These are phyloP conservation scores for Globisporangium heterothallicum DNA, from an alignment of 352 stramenopile species.

Conservation along the genomic window DNA sequence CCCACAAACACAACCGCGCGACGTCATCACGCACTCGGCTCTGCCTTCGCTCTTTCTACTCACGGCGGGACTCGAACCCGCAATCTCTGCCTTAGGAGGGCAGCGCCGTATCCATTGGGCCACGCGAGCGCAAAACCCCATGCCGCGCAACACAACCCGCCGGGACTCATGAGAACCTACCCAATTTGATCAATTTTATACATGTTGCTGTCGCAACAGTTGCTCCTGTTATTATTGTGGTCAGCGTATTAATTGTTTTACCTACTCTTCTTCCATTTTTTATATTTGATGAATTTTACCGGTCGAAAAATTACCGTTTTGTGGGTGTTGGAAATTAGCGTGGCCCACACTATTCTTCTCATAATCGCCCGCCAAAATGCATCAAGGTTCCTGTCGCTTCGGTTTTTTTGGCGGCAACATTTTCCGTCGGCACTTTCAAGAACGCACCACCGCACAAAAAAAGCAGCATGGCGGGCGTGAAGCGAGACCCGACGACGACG, in stretches of 20 bases:
- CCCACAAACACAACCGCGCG: no score
- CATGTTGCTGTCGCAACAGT: no score
- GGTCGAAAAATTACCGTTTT: neutral
- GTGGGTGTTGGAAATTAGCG: neutral
- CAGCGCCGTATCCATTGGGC: constrained; percentile 70
- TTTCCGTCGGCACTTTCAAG: neutral
- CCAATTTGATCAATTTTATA: no score
- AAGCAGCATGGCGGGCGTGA: constrained; percentile 24
- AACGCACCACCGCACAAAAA: neutral
- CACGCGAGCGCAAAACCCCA: constrained; percentile 31
- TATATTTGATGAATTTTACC: no score
- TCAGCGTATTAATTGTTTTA: no score
- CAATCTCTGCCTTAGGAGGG: constrained; percentile 76
- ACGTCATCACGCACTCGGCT: no score
- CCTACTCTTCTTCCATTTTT: no score
- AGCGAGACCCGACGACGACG: constrained; percentile 22
- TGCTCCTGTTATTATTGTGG: no score
- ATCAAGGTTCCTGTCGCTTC: neutral
- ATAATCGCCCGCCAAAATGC: neutral
- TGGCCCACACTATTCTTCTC: neutral
- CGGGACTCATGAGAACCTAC: no score
- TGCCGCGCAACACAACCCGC: neutral
- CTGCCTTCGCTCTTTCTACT: constrained; percentile 23
- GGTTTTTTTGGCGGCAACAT: neutral
- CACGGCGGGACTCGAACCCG: constrained; percentile 72